phyloP scores from a whole-genome alignment of 148 eudicot genomes.

The Nepenthes gracilis region DNA sequence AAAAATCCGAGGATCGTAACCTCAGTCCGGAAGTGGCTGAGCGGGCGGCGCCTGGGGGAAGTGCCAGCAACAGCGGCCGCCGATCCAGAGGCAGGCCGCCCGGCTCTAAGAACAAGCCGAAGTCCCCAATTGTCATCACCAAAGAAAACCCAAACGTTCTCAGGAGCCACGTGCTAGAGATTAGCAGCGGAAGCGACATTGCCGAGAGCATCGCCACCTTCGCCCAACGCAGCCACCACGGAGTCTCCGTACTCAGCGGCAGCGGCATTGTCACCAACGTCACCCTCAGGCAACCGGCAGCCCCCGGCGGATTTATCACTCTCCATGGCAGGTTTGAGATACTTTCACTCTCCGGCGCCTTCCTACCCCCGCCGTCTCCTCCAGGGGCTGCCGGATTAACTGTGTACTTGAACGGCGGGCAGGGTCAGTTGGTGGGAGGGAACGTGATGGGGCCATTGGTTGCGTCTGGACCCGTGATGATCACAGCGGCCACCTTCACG shows the following conservation, averaged over 20 bases:
- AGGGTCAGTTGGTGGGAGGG: slow-evolving; percentile 77
- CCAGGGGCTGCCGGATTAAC: slow-evolving; percentile 56
- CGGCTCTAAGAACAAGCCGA: slow-evolving; percentile 69
- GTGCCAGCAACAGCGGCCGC: slow-evolving; percentile 23
- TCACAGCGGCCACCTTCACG: slow-evolving; percentile 47
- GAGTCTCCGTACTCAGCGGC: slow-evolving; percentile 57
- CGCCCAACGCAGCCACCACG: slow-evolving; percentile 47
- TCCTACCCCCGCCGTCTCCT: slow-evolving; percentile 58
- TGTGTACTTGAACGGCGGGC: slow-evolving; percentile 59
- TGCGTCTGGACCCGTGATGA: slow-evolving; percentile 67
- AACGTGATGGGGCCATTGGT: slow-evolving; percentile 41
- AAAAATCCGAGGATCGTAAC: too few species aligned
- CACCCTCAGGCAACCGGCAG: slow-evolving; percentile 52
- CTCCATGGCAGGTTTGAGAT: slow-evolving; percentile 67
- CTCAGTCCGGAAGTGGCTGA: too few species aligned
- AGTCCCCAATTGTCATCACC: slow-evolving; percentile 56
- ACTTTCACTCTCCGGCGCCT: slow-evolving; percentile 56
- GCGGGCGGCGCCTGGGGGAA: slow-evolving; percentile 14
- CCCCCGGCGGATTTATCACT: slow-evolving; percentile 42
- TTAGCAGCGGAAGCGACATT: slow-evolving; percentile 45
- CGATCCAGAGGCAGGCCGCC: slow-evolving; percentile 63
- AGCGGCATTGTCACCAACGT: slow-evolving; percentile 61
- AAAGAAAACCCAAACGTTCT: slow-evolving; percentile 61
- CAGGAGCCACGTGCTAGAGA: slow-evolving; percentile 55
- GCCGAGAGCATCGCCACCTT: slow-evolving; percentile 36